Base-by-base conservation (phyloP, 2,329 filamentous ascomycete species). In the Fusarium sp. region DNA sequence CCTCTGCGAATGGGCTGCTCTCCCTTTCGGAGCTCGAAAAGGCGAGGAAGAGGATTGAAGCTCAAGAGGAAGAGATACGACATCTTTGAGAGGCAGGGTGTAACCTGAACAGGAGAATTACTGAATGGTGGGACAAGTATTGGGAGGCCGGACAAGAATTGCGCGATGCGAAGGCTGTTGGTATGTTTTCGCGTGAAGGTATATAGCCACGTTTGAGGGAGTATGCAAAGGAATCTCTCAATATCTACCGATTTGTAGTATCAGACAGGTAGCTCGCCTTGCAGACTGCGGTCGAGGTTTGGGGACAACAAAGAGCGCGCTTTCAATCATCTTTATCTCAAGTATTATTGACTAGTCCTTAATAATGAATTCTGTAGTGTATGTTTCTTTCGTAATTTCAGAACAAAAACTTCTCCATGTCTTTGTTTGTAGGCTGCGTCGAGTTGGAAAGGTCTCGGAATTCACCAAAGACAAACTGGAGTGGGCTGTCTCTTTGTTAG, bases 1-100 rank as follows among this genome's bases (percentile, higher is more conserved):
- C 39, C 39, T 8, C 39, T 22, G 13, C 2, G 20, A 8, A 42
- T 1, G 22, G 22, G 1, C 15, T 42, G 9, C 22, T 42, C 14
- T 42, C 14, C 14, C 22, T 42, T 3, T 42, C n/a, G n/a, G 41
- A 8, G 41, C 41, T 42, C 8, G 22, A 42, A 6, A 42, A 17
- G 22, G 6, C 0, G 4, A 8, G n/a, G 8, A n/a, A 11, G 9
- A 11, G 0, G 0, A 8, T 24, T 11, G 4, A 42, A 8, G 9
- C n/a, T 17, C 4, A 42, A 4, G 14, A n/a, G 9, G 41, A 42
- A 42, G 41, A 24, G 9, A 42, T 42, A 42, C 22, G 22, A 5
- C 14, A 15, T 42, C 22, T 1, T n/a, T 8, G 41, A 5, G 14
- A 10, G n/a, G 41, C 6, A 17, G 5, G 38, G 12, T 13, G 22